Base-by-base conservation (phyloP, 2,329 filamentous ascomycete species). In the Talaromyces sp. region DNA sequence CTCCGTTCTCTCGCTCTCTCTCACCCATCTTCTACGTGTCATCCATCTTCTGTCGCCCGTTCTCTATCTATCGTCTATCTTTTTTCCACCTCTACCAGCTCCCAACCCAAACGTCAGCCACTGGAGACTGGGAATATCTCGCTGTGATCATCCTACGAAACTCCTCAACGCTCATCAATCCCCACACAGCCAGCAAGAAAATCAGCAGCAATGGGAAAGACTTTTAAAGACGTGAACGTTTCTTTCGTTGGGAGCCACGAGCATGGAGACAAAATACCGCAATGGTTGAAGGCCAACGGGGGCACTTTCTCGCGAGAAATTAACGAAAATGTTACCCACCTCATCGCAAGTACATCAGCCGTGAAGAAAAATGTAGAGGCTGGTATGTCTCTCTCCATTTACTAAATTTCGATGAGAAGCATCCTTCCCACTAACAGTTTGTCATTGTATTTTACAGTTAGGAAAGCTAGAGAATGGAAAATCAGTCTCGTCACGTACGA, bases 261-360 rank as follows among this genome's bases (percentile, higher is more conserved):
- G 0, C 76, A 75, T 1, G 79, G 77, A 1, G 78, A 83, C 1
- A 83, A 89, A 49, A 81, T 95, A 39, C 80, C 80, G 39, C 77
- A 78, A 44, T 96, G 91, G 90, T 81, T 91, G 10, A 77, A 78
- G 4, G 70, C 78, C 4, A 85, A 89, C 62, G 86, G 85, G 7
- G 92, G 89, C 1, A 72, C 61, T 1, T 88, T 86, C 70, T 75
- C 77, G 0, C 71, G 77, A 1, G 75, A 79, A 0, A 74, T 91
- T 19, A 79, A 79, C 28, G 71, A 79, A 0, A 68, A 77, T 0
- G 84, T 88, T 10, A 96, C 92, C 0, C 92, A 96, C 73, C 77
- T 96, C 0, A 81, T 96, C 25, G 84, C 86, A 59, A 85, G 85
- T 0, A 78, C 82, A 56, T 81, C 85, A 36, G 83, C 87, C 17